Conservation (phyloP, 2,329 filamentous ascomycete species). For the Aureobasidium sp. region DNA sequence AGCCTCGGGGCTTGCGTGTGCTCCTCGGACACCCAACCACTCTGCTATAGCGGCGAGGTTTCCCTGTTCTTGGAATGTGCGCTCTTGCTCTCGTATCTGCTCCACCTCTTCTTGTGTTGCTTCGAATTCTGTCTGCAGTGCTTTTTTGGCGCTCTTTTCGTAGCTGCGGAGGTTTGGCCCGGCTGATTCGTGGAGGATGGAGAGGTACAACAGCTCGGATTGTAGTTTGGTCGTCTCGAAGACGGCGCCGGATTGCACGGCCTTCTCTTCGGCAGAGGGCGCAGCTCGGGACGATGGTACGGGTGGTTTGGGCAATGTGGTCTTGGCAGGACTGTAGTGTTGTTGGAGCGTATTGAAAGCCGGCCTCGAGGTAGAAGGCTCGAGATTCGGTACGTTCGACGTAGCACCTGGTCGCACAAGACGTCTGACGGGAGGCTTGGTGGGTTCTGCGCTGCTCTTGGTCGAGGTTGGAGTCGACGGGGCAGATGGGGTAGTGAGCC, state of each 20-base stretch:
- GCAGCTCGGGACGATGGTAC: conserved; percentile 39
- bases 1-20: conserved; percentile 12
- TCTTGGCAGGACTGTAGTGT: conserved; percentile 58
- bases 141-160: conserved; percentile 43
- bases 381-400: background rate
- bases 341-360: conserved; percentile 57
- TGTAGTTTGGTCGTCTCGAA: conserved; percentile 34
- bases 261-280: conserved; percentile 52
- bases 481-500: background rate
- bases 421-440: background rate
- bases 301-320: conserved; percentile 52
- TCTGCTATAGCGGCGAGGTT: conserved; percentile 45
- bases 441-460: background rate
- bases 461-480: background rate
- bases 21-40: conserved; percentile 47
- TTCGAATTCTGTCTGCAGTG: conserved; percentile 26
- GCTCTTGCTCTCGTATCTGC: conserved; percentile 12
- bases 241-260: conserved; percentile 45
- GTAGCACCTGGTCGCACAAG: background rate
- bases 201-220: conserved; percentile 56
- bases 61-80: conserved; percentile 31
- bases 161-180: conserved; percentile 40
- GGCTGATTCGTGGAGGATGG: conserved; percentile 52
- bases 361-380: conserved; percentile 30
- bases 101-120: conserved; percentile 26